These are phyloP conservation scores for Cyberlindnera xylosilytica DNA, from an alignment of 805 yeast genomes.

Conservation along the genomic window DNA sequence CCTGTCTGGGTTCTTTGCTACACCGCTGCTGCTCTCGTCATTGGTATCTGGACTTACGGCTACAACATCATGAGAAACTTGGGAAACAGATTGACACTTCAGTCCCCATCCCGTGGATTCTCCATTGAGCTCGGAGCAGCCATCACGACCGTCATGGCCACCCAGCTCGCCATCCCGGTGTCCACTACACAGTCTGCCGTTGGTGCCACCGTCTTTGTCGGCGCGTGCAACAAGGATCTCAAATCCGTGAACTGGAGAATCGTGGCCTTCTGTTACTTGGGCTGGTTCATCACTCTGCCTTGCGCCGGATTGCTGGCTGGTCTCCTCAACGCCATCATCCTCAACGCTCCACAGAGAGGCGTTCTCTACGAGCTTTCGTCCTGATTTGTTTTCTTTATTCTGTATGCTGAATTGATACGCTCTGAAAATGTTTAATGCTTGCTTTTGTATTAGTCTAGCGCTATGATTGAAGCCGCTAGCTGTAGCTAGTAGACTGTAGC, in stretches of 20 bases:
- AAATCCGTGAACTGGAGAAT: conserved; percentile 73
- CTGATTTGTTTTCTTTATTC: too few relatives aligned
- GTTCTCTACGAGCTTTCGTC: conserved; percentile 25
- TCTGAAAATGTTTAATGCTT: not conserved
- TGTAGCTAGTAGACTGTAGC: too few relatives aligned
- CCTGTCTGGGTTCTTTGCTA: conserved; percentile 71
- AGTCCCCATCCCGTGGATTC: conserved; percentile 78
- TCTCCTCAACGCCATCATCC: conserved; percentile 54
- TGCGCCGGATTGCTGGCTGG: conserved; percentile 74
- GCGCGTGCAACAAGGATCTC: conserved; percentile 63
- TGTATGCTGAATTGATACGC: not conserved
- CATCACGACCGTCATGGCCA: conserved; percentile 69
- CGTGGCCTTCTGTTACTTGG: conserved; percentile 66
- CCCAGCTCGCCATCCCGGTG: conserved; percentile 67
- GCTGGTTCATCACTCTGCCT: conserved; percentile 74
- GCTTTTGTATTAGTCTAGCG: not conserved
- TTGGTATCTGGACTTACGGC: conserved; percentile 72
- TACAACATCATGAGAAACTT: conserved; percentile 66
- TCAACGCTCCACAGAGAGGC: conserved; percentile 58
- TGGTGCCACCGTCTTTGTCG: conserved; percentile 76
- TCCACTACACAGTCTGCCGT: conserved; percentile 79
- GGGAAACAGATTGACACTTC: conserved; percentile 72
- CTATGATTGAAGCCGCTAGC: too few relatives aligned
- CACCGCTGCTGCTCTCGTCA: conserved; percentile 62
- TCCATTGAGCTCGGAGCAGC: conserved; percentile 79